A percentile compares a stretch with the other conserved stretches of the same genome.
phyloP scores from a whole-genome alignment of 228 moss, liverwort and hornwort species.

The Sphagnum magellanicum region DNA sequence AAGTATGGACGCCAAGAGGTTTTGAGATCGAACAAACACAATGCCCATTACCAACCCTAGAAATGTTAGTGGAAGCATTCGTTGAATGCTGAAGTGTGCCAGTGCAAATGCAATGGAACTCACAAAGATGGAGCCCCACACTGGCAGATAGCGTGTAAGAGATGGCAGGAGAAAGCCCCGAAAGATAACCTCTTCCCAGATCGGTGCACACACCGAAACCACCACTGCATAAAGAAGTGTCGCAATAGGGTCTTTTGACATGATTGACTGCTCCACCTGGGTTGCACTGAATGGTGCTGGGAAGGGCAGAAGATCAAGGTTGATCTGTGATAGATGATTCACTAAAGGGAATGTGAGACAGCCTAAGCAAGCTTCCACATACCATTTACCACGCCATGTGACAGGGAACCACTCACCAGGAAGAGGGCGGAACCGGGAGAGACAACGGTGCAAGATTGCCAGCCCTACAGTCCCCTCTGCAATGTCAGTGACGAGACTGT shows the following conservation, averaged over 20 bases:
- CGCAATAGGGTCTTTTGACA: conserved; percentile 86
- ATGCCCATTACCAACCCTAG: conserved; percentile 98
- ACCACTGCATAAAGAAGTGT: conserved; percentile 92
- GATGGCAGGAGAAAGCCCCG: conserved; percentile 89
- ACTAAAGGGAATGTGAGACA: conserved; percentile 91
- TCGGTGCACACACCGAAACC: conserved; percentile 91
- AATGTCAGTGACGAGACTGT: conserved; percentile 90
- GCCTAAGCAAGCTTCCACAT: conserved; percentile 72
- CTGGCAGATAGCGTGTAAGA: conserved; percentile 74
- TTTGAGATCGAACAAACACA: conserved; percentile 85
- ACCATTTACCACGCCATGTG: conserved; percentile 77
- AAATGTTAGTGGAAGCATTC: conserved; percentile 91
- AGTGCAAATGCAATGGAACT: conserved; percentile 89
- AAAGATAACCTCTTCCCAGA: conserved; percentile 98
- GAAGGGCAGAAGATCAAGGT: conserved; percentile 81
- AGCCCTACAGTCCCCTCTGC: conserved; percentile 93
- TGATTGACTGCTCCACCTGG: conserved; percentile 90
- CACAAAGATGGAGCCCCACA: conserved; percentile 83
- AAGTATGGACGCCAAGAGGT: conserved; percentile 87
- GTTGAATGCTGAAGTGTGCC: conserved; percentile 95
- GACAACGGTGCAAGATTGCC: conserved; percentile 68
- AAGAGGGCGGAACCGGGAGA: conserved; percentile 76
- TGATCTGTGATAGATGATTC: conserved; percentile 79
- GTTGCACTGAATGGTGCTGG: conserved; percentile 57
- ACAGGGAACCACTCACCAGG: conserved; percentile 91